Conservation (phyloP, 768 basidiomycete species). For the Pholiota conissans region DNA sequence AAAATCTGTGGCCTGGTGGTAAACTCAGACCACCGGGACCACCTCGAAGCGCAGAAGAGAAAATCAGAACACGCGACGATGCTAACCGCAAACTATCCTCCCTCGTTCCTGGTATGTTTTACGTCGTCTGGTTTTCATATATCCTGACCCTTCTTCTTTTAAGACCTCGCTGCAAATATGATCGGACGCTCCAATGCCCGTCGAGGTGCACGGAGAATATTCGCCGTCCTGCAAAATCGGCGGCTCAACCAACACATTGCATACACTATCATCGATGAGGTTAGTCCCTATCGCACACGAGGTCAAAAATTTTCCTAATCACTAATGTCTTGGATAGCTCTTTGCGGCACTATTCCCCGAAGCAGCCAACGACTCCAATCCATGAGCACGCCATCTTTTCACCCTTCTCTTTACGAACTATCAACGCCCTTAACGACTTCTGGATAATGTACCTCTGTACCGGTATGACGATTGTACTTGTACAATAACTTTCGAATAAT, state of each 20-base stretch:
- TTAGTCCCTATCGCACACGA: constrained; percentile 29
- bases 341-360: constrained; percentile 33
- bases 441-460: constrained; percentile 11
- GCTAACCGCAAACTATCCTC: constrained; percentile 90
- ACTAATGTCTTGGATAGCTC: constrained; percentile 17
- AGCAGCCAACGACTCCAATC: constrained; percentile 10
- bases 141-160: not conserved
- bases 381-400: not conserved
- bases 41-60: constrained; percentile 82
- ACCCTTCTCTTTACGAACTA: not conserved
- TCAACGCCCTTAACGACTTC: not conserved
- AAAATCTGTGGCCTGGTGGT: constrained; percentile 86
- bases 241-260: constrained; percentile 93
- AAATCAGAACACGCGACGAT: constrained; percentile 75
- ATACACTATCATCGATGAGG: constrained; percentile 90
- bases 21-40: constrained; percentile 56
- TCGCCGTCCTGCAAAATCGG: constrained; percentile 90
- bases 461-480: not conserved
- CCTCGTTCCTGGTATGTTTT: constrained; percentile 77
- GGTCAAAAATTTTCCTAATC: not conserved
- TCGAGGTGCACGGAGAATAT: constrained; percentile 88
- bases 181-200: constrained; percentile 97
- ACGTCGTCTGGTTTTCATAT: not conserved
- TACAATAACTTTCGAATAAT: no score
- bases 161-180: constrained; percentile 95